These are phyloP conservation scores for Triglochin maritima DNA, from an alignment of 106 monocot genomes.

Conservation along the genomic window DNA sequence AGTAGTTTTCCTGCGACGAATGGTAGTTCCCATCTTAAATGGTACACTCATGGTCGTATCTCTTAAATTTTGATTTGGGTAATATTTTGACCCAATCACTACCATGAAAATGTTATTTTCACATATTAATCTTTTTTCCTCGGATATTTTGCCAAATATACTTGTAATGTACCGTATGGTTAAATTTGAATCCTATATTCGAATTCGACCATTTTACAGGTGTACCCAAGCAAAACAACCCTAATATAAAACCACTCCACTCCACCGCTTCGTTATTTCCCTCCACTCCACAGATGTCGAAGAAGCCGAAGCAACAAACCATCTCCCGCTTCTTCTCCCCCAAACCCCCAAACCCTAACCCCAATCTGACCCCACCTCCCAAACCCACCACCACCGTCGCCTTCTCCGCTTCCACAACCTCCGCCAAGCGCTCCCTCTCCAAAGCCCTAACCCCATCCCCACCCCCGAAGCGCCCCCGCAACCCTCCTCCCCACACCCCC, in stretches of 20 bases:
- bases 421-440: slow-evolving; percentile 24
- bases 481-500: slow-evolving; percentile 37
- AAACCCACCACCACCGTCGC: slow-evolving; percentile 58
- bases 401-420: slow-evolving; percentile 38
- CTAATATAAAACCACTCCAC: neutral
- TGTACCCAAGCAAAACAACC: too few species aligned
- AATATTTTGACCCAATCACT: too few species aligned
- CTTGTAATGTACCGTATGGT: too few species aligned
- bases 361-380: slow-evolving; percentile 25
- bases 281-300: slow-evolving; percentile 9
- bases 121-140: too few species aligned
- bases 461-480: slow-evolving; percentile 17
- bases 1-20: too few species aligned
- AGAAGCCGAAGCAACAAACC: slow-evolving; percentile 75
- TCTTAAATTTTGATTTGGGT: too few species aligned
- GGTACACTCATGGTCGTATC: too few species aligned
- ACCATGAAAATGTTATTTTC: too few species aligned
- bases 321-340: slow-evolving; percentile 96
- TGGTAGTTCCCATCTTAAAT: too few species aligned
- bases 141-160: too few species aligned
- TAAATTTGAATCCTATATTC: too few species aligned
- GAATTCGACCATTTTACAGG: too few species aligned
- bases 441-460: slow-evolving; percentile 24
- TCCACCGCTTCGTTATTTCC: neutral
- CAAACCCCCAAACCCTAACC: slow-evolving; percentile 24